A percentile compares a stretch with the other conserved stretches of the same genome.
Evolutionary conservation across 2,329 filamentous ascomycete species (phyloP).

Genomic region (Periconia digitata): DNA sequence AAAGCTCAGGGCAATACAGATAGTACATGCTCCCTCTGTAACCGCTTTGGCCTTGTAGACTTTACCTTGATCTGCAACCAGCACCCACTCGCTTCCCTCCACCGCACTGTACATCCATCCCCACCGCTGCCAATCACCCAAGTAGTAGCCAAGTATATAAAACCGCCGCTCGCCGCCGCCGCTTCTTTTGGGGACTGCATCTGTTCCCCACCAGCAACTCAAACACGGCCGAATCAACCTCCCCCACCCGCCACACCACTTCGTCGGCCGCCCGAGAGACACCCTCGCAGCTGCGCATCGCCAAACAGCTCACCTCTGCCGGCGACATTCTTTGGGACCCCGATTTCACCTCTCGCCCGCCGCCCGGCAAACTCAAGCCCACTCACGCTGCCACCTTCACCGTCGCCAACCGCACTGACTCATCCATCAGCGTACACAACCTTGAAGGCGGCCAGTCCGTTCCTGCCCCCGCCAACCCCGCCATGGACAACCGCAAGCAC

Average conservation of each 20-base stretch:
- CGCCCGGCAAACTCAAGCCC: slow-evolving; percentile 48
- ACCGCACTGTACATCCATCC: background rate
- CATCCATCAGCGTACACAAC: slow-evolving; percentile 53
- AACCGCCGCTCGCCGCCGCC: background rate
- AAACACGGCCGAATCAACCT: slow-evolving; percentile 9
- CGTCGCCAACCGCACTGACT: slow-evolving; percentile 51
- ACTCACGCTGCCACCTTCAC: slow-evolving; percentile 53
- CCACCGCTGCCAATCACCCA: too few species aligned
- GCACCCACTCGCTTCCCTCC: background rate
- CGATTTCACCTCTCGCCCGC: slow-evolving; percentile 49
- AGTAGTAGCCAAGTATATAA: background rate
- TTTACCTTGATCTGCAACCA: background rate
- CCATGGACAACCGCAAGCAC: slow-evolving; percentile 89
- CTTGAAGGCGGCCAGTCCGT: slow-evolving; percentile 48
- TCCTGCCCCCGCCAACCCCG: slow-evolving; percentile 20
- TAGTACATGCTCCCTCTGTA: too few species aligned
- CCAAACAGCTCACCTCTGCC: slow-evolving; percentile 52
- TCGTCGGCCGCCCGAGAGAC: slow-evolving; percentile 22
- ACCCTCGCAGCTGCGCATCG: slow-evolving; percentile 45
- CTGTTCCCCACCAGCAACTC: background rate
- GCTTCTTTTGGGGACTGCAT: background rate
- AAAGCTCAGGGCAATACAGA: too few species aligned
- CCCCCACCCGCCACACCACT: slow-evolving; percentile 26
- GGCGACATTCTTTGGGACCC: slow-evolving; percentile 54
- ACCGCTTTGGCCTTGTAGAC: too few species aligned